Conservation (phyloP, 2,329 filamentous ascomycete genomes). For the Cordyceps pruinosa region DNA sequence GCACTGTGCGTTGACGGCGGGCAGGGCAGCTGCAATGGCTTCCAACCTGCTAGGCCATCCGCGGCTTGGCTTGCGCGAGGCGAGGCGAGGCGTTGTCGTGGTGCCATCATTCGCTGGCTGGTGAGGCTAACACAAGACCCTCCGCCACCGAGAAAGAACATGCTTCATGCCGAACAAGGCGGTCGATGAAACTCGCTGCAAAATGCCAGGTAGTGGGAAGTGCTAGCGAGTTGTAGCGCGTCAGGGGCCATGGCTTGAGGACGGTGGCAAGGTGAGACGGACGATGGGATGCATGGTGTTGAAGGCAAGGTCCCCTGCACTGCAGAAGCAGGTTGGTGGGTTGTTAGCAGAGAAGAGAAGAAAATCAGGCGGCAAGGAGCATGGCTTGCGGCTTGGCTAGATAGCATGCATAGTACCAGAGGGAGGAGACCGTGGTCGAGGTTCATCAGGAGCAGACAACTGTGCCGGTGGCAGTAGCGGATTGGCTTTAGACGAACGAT, state of each 20-base stretch:
- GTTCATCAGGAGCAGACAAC: background rate
- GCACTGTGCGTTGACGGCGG: background rate
- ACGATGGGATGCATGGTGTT: too few relatives aligned
- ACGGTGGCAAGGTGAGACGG: background rate
- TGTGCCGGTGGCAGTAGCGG: background rate
- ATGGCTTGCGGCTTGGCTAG: too few relatives aligned
- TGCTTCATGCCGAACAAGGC: background rate
- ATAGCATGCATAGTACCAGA: too few relatives aligned
- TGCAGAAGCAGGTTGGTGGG: too few relatives aligned
- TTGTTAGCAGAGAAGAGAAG: background rate
- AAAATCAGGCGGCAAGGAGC: background rate
- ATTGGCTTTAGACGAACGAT: slow-evolving; percentile 1
- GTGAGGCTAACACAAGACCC: slow-evolving; percentile 3
- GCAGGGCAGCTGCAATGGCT: too few relatives aligned
- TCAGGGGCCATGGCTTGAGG: background rate
- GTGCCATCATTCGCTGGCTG: slow-evolving; percentile 3
- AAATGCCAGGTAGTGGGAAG: too few relatives aligned
- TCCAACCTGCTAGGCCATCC: background rate
- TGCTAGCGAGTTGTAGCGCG: background rate
- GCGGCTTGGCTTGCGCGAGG: slow-evolving; percentile 4
- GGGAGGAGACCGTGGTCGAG: too few relatives aligned
- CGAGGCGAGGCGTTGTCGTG: background rate
- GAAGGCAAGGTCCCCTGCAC: too few relatives aligned
- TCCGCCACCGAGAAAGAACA: background rate
- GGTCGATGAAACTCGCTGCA: background rate